phyloP scores from a whole-genome alignment of 2,329 filamentous ascomycete genomes.

The Eutypa lata region DNA sequence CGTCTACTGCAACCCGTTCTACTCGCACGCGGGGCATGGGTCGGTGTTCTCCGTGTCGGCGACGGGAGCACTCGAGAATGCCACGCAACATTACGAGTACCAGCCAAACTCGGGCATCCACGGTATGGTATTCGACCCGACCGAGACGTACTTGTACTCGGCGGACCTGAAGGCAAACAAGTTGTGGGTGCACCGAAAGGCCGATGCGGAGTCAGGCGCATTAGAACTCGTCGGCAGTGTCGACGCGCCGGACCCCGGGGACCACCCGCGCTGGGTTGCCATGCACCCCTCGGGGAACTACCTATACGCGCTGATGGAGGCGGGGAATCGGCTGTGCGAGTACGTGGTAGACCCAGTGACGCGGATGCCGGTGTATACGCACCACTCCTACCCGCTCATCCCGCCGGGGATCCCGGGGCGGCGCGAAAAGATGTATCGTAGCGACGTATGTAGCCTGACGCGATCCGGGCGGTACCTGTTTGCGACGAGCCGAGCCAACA shows the following conservation, averaged over 20 bases:
- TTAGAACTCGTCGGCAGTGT: slow-evolving; percentile 70
- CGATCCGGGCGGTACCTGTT: slow-evolving; percentile 73
- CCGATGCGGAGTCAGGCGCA: slow-evolving; percentile 51
- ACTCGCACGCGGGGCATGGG: slow-evolving; percentile 77
- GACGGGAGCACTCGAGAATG: slow-evolving; percentile 56
- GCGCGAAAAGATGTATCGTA: slow-evolving; percentile 67
- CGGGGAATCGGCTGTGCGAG: slow-evolving; percentile 78
- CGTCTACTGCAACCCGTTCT: slow-evolving; percentile 90
- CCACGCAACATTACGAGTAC: slow-evolving; percentile 73
- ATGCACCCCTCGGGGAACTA: slow-evolving; percentile 76
- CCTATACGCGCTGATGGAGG: slow-evolving; percentile 85
- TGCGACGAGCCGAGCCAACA: slow-evolving; percentile 78
- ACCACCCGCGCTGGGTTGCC: slow-evolving; percentile 87
- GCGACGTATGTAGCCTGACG: slow-evolving; percentile 76
- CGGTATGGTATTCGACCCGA: slow-evolving; percentile 76
- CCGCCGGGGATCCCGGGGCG: slow-evolving; percentile 62
- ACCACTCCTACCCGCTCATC: slow-evolving; percentile 73
- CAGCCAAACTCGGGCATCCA: slow-evolving; percentile 70
- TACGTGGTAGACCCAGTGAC: slow-evolving; percentile 75
- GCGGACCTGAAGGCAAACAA: slow-evolving; percentile 76
- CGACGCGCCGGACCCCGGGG: slow-evolving; percentile 65
- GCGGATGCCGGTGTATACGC: slow-evolving; percentile 74
- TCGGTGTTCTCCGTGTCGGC: slow-evolving; percentile 67
- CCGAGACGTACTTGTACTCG: slow-evolving; percentile 73
- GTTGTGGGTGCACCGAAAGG: slow-evolving; percentile 80